These are phyloP conservation scores for Aspergillus sclerotioniger DNA, from an alignment of 495 filamentous ascomycete genomes.

Conservation along the genomic window DNA sequence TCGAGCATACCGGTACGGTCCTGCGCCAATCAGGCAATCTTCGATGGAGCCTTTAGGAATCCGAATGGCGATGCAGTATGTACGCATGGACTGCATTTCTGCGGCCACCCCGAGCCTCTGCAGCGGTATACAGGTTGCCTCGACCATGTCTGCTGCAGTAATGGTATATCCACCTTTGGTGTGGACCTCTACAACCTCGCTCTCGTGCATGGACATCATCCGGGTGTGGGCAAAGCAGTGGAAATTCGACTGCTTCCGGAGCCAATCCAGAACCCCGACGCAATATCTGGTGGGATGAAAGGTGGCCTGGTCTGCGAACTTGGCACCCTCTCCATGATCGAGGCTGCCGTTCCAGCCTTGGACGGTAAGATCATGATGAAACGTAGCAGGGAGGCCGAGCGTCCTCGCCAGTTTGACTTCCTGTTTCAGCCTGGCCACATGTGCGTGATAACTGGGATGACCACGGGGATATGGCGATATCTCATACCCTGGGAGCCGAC, in stretches of 20 bases:
- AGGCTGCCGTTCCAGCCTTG: slow-evolving; percentile 48
- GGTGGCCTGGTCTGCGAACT: slow-evolving; percentile 51
- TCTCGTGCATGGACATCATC: slow-evolving; percentile 46
- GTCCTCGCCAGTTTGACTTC: slow-evolving; percentile 42
- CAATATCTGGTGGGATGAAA: slow-evolving; percentile 60
- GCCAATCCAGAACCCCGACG: slow-evolving; percentile 47
- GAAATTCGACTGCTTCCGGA: slow-evolving; percentile 51
- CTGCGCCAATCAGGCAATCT: slow-evolving; percentile 52
- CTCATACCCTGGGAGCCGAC: slow-evolving; percentile 43
- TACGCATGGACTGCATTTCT: slow-evolving; percentile 49
- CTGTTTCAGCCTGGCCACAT: slow-evolving; percentile 33
- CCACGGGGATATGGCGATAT: slow-evolving; percentile 38
- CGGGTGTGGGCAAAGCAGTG: slow-evolving; percentile 51
- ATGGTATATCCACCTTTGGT: slow-evolving; percentile 49
- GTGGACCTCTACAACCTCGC: slow-evolving; percentile 35
- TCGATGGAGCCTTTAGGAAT: slow-evolving; percentile 49
- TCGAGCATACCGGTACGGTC: slow-evolving; percentile 53
- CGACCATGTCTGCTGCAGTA: slow-evolving; percentile 46
- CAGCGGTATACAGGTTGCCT: slow-evolving; percentile 56
- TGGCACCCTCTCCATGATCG: slow-evolving; percentile 50
- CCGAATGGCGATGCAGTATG: slow-evolving; percentile 58
- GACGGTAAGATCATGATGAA: slow-evolving; percentile 31
- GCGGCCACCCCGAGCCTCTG: slow-evolving; percentile 52
- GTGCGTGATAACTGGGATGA: slow-evolving; percentile 37
- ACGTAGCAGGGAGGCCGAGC: slow-evolving; percentile 43